Evolutionary conservation across 1,139 yeast species (phyloP).

Genomic region (Saccharomyces hybrid): DNA sequence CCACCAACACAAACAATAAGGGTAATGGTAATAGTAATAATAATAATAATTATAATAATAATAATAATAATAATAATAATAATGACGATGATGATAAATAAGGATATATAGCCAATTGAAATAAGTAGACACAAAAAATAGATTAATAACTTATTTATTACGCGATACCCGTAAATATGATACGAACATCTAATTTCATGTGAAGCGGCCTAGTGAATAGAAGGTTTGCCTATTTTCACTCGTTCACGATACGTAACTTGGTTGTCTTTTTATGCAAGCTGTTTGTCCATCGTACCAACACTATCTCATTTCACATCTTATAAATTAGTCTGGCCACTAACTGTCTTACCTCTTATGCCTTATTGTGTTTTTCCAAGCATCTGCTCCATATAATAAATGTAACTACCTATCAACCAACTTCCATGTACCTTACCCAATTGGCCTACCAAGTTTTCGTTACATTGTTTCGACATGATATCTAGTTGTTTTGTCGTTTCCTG

Average conservation of each 20-base stretch:
- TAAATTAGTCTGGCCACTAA: background rate
- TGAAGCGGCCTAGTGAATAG: background rate
- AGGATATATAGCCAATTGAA: background rate
- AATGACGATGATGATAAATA: background rate
- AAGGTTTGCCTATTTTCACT: background rate
- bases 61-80: no score
- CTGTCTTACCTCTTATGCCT: background rate
- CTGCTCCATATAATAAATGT: slow-evolving; percentile 25
- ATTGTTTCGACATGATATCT: slow-evolving; percentile 26
- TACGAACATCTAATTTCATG: background rate
- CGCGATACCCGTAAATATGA: background rate
- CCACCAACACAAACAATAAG: slow-evolving; percentile 37
- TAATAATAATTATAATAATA: background rate
- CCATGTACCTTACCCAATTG: slow-evolving; percentile 30
- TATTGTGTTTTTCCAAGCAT: slow-evolving; percentile 14
- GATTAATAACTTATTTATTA: background rate
- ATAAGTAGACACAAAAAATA: background rate
- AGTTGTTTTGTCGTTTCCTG: slow-evolving; percentile 22
- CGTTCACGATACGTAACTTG: background rate
- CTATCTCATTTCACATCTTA: background rate
- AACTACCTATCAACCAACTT: slow-evolving; percentile 29
- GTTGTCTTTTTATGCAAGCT: background rate
- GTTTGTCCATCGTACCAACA: background rate
- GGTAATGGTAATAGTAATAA: background rate
- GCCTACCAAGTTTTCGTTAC: slow-evolving; percentile 27